phyloP scores from a whole-genome alignment of 1,284 basidiomycete species.

The Sanghuangporus weigelae region DNA sequence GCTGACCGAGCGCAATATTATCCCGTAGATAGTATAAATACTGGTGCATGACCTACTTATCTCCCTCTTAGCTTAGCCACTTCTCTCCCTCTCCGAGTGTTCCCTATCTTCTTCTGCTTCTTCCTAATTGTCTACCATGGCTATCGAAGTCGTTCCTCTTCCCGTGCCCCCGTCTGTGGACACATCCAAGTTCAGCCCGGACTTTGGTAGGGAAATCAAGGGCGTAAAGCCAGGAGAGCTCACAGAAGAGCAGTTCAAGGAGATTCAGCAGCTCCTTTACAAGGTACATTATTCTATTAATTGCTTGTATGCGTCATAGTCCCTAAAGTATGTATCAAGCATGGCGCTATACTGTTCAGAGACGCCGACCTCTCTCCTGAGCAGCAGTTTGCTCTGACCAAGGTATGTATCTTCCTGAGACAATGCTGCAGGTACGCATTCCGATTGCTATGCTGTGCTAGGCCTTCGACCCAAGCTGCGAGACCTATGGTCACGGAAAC shows the following conservation, averaged over 20 bases:
- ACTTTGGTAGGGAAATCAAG: conserved; percentile 63
- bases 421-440: neutral
- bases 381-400: conserved; percentile 79
- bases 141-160: conserved; percentile 50
- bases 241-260: conserved; percentile 47
- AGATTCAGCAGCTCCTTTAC: conserved; percentile 61
- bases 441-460: conserved; percentile 23
- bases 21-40: neutral
- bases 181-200: conserved; percentile 42
- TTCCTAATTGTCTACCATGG: conserved; percentile 33
- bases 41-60: neutral
- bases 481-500: conserved; percentile 80
- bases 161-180: conserved; percentile 57
- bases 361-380: conserved; percentile 67
- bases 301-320: neutral
- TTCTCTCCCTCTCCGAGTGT: neutral
- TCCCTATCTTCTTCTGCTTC: neutral
- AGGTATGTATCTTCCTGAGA: conserved; percentile 40
- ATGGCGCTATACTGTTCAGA: conserved; percentile 72
- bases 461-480: conserved; percentile 70
- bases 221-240: conserved; percentile 56
- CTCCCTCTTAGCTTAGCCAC: neutral
- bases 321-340: conserved; percentile 34
- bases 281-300: conserved; percentile 33
- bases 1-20: neutral